phyloP scores from a whole-genome alignment of 2,329 filamentous ascomycete genomes.

The Anthostomella pinea region DNA sequence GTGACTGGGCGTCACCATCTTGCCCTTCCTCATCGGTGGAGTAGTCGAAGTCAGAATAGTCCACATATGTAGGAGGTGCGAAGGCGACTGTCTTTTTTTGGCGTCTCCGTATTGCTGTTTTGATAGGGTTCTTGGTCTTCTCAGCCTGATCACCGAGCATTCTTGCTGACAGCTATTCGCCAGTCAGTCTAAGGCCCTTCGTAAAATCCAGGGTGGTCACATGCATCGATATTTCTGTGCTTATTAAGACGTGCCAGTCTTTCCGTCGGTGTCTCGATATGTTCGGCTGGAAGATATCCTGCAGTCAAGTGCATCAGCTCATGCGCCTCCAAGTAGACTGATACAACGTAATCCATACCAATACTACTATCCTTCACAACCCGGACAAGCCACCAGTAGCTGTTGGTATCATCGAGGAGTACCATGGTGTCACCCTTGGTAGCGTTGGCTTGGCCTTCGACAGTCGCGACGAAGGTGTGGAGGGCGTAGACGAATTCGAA shows the following conservation, averaged over 20 bases:
- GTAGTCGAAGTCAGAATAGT: constrained; percentile 84
- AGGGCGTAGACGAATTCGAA: constrained; percentile 99
- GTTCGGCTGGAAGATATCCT: constrained; percentile 96
- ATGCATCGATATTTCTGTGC: constrained; percentile 94
- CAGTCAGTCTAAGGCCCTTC: constrained; percentile 24
- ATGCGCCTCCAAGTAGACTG: not conserved
- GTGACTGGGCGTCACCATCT: constrained; percentile 43
- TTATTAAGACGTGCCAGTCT: constrained; percentile 91
- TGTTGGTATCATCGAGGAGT: constrained; percentile 95
- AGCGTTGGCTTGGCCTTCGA: constrained; percentile 96
- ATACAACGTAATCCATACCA: constrained; percentile 42
- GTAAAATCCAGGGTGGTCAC: constrained; percentile 29
- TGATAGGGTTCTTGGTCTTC: constrained; percentile 79
- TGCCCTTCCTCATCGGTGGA: constrained; percentile 73
- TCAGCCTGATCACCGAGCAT: constrained; percentile 66
- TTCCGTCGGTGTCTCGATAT: constrained; percentile 97
- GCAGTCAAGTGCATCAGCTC: not conserved
- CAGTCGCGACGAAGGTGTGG: constrained; percentile 95
- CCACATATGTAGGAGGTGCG: constrained; percentile 78
- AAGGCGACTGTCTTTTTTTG: constrained; percentile 88
- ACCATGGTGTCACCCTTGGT: constrained; percentile 99
- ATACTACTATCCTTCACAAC: constrained; percentile 98
- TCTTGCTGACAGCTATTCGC: constrained; percentile 53
- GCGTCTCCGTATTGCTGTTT: constrained; percentile 76
- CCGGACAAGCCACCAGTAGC: constrained; percentile 98